These are phyloP conservation scores for Hebeloma cylindrosporum DNA, from an alignment of 768 basidiomycete species.

Conservation along the genomic window DNA sequence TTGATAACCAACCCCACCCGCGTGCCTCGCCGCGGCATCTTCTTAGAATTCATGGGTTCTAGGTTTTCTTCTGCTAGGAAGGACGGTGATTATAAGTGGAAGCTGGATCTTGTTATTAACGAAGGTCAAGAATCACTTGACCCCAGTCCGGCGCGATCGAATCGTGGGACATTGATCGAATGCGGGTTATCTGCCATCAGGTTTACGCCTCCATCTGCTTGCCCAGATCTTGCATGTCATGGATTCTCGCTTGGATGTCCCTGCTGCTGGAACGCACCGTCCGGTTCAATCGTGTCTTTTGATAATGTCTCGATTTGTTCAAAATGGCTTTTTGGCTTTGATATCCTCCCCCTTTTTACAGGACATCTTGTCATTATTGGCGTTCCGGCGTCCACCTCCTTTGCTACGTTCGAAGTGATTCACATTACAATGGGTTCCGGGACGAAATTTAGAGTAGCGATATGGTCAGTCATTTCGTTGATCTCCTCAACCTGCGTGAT, in stretches of 20 bases:
- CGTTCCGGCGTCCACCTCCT: constrained; percentile 13
- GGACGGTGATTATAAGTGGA: too few species aligned
- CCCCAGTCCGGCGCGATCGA: constrained; percentile 34
- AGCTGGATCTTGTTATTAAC: too few species aligned
- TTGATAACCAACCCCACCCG: too few species aligned
- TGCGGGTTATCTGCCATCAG: constrained; percentile 35
- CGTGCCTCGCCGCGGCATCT: too few species aligned
- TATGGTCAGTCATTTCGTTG: constrained; percentile 44
- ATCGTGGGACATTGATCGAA: constrained; percentile 42
- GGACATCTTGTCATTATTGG: constrained; percentile 13
- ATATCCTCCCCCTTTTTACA: constrained; percentile 20
- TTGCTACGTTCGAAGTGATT: constrained; percentile 12
- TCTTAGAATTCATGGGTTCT: too few species aligned
- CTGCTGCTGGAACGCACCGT: constrained; percentile 31
- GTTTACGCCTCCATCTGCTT: constrained; percentile 28
- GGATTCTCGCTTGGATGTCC: constrained; percentile 42
- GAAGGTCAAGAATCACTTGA: too few species aligned
- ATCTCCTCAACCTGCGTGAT: constrained; percentile 14
- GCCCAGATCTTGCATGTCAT: constrained; percentile 39
- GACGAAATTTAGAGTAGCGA: constrained; percentile 48
- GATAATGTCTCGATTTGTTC: constrained; percentile 27
- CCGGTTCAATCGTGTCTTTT: constrained; percentile 49
- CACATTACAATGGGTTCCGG: constrained; percentile 27
- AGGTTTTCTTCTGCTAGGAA: too few species aligned
- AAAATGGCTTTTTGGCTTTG: constrained; percentile 32